Percentiles rank a stretch among this genome's conserved stretches.
Conservation (phyloP, 108 stramenopile genomes). For the Cyclostephanos tholiformis region DNA sequence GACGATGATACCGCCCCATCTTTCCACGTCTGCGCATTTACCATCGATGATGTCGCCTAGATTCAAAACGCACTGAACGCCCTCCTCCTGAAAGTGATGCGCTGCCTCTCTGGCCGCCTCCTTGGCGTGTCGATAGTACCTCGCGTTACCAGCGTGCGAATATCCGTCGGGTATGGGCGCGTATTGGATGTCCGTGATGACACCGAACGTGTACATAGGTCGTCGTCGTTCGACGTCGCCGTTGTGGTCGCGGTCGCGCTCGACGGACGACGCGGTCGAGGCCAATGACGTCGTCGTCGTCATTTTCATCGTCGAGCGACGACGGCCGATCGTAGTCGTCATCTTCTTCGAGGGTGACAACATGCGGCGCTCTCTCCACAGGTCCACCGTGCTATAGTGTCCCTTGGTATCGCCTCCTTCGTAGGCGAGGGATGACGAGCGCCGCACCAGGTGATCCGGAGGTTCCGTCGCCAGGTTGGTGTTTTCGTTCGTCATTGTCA, state of each 20-base stretch:
- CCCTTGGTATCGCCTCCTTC: background rate
- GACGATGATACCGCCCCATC: constrained; percentile 34
- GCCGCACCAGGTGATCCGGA: background rate
- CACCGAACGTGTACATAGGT: constrained; percentile 62
- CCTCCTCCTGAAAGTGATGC: constrained; percentile 58
- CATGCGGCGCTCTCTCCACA: constrained; percentile 6
- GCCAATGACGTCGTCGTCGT: constrained; percentile 14
- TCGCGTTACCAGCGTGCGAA: constrained; percentile 62
- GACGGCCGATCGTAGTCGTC: background rate
- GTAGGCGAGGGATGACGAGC: constrained; percentile 12
- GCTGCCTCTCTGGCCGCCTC: constrained; percentile 65
- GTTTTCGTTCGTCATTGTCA: background rate
- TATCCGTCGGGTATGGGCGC: constrained; percentile 85
- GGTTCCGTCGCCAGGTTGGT: background rate
- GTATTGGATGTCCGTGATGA: constrained; percentile 86
- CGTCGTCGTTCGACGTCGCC: background rate
- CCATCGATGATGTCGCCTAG: constrained; percentile 89
- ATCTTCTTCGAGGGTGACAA: background rate
- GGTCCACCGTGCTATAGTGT: background rate
- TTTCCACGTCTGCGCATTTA: constrained; percentile 62
- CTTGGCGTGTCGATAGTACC: constrained; percentile 78
- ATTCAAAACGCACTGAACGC: constrained; percentile 69
- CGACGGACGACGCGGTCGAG: background rate
- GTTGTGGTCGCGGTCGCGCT: background rate
- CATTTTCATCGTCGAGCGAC: background rate